Conservation (phyloP, 2,329 filamentous ascomycete species). For the Alternaria triticina region DNA sequence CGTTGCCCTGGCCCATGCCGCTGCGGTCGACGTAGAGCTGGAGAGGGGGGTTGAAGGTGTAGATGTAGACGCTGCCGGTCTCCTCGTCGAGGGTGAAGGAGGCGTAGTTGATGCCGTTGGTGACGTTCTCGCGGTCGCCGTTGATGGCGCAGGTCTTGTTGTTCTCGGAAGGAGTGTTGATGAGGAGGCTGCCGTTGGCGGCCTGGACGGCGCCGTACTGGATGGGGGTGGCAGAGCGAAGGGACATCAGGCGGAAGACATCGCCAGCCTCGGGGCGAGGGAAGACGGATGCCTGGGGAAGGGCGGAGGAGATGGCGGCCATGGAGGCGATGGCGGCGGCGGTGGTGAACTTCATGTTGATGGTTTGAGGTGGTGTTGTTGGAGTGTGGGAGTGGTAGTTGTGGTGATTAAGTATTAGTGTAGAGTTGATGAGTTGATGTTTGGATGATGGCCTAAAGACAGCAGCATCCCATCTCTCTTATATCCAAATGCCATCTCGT, state of each 20-base stretch:
- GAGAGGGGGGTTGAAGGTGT: constrained; percentile 55
- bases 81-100: constrained; percentile 56
- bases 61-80: constrained; percentile 56
- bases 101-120: constrained; percentile 46
- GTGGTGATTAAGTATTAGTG: constrained; percentile 10
- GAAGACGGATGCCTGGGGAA: constrained; percentile 28
- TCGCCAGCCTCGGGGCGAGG: constrained; percentile 34
- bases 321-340: constrained; percentile 27
- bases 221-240: constrained; percentile 58
- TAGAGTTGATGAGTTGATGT: constrained; percentile 4
- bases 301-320: constrained; percentile 33
- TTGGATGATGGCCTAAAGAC: background rate
- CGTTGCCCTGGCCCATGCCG: constrained; percentile 63
- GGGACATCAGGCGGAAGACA: constrained; percentile 59
- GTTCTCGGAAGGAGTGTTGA: constrained; percentile 53
- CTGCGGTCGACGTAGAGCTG: constrained; percentile 63
- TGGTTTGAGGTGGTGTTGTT: constrained; percentile 9
- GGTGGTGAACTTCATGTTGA: constrained; percentile 43
- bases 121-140: constrained; percentile 9
- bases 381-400: constrained; percentile 6
- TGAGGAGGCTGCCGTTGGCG: constrained; percentile 51
- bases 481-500: constrained; percentile 4
- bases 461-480: constrained; percentile 6
- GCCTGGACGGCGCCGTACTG: constrained; percentile 59
- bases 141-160: constrained; percentile 54